Evolutionary conservation across 2,329 filamentous ascomycete genomes (phyloP).

Genomic region (Cladophialophora exuberans): DNA sequence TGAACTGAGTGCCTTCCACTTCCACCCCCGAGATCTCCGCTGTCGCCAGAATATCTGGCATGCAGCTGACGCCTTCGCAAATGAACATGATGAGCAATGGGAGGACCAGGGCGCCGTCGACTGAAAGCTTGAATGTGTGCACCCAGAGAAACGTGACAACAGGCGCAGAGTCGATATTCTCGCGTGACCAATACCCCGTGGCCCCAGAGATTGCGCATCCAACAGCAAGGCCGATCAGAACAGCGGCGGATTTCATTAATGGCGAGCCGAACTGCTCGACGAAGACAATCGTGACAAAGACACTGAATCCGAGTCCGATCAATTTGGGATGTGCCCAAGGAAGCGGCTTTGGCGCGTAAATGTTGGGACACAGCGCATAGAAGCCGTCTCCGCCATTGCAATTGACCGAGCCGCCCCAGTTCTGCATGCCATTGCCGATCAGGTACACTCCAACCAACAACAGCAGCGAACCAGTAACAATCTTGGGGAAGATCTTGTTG

Average conservation of each 20-base stretch:
- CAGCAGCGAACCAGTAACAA: conserved; percentile 74
- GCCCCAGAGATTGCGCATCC: conserved; percentile 80
- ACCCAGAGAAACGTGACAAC: conserved; percentile 78
- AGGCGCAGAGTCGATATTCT: conserved; percentile 71
- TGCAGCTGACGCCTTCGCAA: conserved; percentile 76
- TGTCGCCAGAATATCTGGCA: conserved; percentile 79
- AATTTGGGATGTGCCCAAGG: conserved; percentile 80
- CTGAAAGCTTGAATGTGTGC: conserved; percentile 70
- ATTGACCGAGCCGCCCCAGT: conserved; percentile 68
- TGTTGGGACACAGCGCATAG: conserved; percentile 68
- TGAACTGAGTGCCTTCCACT: conserved; percentile 71
- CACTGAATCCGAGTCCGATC: conserved; percentile 77
- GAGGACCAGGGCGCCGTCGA: conserved; percentile 75
- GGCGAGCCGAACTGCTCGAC: conserved; percentile 81
- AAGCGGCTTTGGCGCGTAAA: conserved; percentile 69
- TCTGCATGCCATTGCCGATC: conserved; percentile 71
- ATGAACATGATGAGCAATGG: conserved; percentile 72
- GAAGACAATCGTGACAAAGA: conserved; percentile 77
- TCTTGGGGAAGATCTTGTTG: conserved; percentile 75
- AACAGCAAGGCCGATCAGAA: conserved; percentile 72
- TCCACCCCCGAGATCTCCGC: conserved; percentile 79
- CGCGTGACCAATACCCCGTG: conserved; percentile 75
- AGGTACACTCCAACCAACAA: conserved; percentile 74
- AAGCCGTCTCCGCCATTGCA: conserved; percentile 62
- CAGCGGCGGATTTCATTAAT: conserved; percentile 80